Evolutionary conservation across 768 basidiomycete species (phyloP), one percentile per base, ranked within the genome.

Genomic region (Saitozyma sp.): DNA sequence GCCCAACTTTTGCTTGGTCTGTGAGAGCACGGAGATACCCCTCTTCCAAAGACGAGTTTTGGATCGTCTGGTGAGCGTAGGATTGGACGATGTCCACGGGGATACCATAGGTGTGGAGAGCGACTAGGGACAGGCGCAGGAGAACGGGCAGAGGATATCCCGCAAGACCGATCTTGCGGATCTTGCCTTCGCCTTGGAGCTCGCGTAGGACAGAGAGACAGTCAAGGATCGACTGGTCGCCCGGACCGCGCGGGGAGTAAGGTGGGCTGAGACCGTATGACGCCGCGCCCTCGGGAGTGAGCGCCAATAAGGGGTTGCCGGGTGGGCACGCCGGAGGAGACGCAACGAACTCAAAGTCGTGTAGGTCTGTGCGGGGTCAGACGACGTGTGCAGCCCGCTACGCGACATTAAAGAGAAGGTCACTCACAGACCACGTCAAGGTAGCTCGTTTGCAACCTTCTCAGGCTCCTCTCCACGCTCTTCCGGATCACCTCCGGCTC

Each of bases 361-460:
- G 79, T 6, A 80, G 67, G 54, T 80, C 79, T 80, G 56, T 9
- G 17, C 9, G 11, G 11, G 29, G 29, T 61, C 51, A 62, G 49
- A 48, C 14, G 46, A 14, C 14, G 46, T 48, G 2, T 48, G 17
- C 17, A 19, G 16, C 51, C 19, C 13, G 3, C 38, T 5, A 3
- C 41, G 3, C 10, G 54, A 11, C 13, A 56, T 3, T 37, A 8
- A 16, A 6, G 51, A 20, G 11, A 10, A 52, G n/a, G 20, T 17
- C 13, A 75, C 79, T 66, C 58, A 80, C 79, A 80, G 19, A 80
- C 77, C 42, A 77, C 69, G 65, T 80, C 79, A 20, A 80, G 61
- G 54, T 79, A 79, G 50, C 64, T 66, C 37, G 74, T 75, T 19
- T 67, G 51, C 16, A 80, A 61, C 46, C 78, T 54, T 56, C 59